Percentiles rank a stretch among this genome's conserved stretches.
Evolutionary conservation across 148 eudicot species (phyloP).

Genomic region (Linanthus parryae): DNA sequence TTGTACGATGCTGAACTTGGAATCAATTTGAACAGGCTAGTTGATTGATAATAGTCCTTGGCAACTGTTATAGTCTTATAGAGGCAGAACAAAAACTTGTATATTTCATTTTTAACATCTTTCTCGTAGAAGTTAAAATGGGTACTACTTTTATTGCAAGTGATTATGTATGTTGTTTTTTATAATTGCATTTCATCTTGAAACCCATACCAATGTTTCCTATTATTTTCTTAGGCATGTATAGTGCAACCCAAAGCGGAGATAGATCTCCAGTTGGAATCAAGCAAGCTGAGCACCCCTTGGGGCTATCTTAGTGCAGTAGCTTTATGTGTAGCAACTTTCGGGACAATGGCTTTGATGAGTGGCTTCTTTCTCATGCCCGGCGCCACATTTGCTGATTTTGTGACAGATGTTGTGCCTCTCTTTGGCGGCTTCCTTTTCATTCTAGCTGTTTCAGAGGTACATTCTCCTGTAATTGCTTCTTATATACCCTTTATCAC

Average conservation of each 20-base stretch:
- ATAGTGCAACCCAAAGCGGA: conserved; percentile 91
- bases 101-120: too few relatives aligned
- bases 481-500: too few relatives aligned
- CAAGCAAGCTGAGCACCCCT: conserved; percentile 64
- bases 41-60: too few relatives aligned
- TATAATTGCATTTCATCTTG: not conserved
- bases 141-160: too few relatives aligned
- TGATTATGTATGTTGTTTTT: not conserved
- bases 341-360: conserved; percentile 81
- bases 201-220: not conserved
- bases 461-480: conserved; percentile 12
- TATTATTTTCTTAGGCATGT: conserved; percentile 53
- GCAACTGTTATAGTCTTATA: too few relatives aligned
- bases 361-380: conserved; percentile 94
- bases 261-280: conserved; percentile 85
- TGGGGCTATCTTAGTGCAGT: conserved; percentile 82
- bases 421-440: conserved; percentile 84
- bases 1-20: too few relatives aligned
- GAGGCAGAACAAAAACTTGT: too few relatives aligned
- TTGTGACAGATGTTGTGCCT: conserved; percentile 66
- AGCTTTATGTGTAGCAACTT: conserved; percentile 67
- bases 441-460: conserved; percentile 94
- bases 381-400: conserved; percentile 73
- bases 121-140: too few relatives aligned
- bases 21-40: too few relatives aligned